Conservation (phyloP, 208 protist species). For the Trichomonas tenax region DNA sequence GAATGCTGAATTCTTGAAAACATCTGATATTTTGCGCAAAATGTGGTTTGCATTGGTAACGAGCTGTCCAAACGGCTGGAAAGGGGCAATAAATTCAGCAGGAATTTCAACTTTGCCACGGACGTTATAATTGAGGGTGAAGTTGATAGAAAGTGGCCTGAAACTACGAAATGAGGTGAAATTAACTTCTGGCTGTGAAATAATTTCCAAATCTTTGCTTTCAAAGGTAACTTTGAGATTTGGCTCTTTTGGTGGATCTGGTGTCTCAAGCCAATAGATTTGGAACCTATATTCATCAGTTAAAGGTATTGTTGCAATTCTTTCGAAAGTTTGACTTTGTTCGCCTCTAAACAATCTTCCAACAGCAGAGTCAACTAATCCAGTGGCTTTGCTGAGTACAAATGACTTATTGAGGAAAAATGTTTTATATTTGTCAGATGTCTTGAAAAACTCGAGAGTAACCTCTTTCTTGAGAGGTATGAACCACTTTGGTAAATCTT, state of each 20-base stretch:
- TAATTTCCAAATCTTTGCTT: neutral
- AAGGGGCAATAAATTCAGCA: neutral
- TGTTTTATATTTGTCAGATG: neutral
- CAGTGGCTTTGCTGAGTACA: neutral
- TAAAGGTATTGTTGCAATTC: neutral
- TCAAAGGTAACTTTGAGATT: neutral
- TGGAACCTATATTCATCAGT: neutral
- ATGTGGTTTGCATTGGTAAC: neutral
- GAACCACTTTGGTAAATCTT: neutral
- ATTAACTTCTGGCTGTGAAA: neutral
- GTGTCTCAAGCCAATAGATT: neutral
- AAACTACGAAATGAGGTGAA: neutral
- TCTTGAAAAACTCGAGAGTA: neutral
- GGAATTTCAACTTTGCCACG: neutral
- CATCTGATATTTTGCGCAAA: neutral
- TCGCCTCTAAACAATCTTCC: neutral
- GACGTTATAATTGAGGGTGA: neutral
- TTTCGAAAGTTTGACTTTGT: neutral
- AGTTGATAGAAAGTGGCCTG: neutral
- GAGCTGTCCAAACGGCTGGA: neutral
- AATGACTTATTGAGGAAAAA: neutral
- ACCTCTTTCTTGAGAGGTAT: neutral
- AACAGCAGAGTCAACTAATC: neutral
- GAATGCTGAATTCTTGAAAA: neutral
- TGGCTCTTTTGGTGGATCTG: neutral